Evolutionary conservation across 2,329 filamentous ascomycete species (phyloP), one percentile per base, ranked within the genome.

Genomic region (Colletotrichum sp.): DNA sequence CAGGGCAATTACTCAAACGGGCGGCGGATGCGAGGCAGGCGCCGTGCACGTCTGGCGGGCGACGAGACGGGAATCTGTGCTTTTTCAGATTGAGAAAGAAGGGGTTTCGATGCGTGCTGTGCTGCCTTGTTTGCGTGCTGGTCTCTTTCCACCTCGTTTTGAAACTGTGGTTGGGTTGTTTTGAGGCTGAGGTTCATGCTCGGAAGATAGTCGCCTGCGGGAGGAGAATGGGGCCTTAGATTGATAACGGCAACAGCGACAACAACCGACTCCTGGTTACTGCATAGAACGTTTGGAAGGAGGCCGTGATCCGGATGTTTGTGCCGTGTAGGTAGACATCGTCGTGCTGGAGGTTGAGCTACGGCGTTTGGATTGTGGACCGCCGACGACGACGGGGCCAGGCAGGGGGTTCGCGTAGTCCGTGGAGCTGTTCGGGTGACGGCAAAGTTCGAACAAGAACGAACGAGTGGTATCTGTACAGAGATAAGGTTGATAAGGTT

Each of bases 291-390:
- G 72, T 55, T 61, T 34, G 63, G 36, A 36, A 36, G 43, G 16
- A 69, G 59, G 57, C 60, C 67, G 36, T 59, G 26, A 26, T 61
- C 28, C 60, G 72, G 67, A 12, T 74, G 36, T 8, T 16, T 12
- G 48, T 74, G 72, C 72, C 72, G 72, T 71, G 48, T 59, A 72
- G 28, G 52, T 60, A 55, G 61, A 67, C 68, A 34, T 69, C 52
- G 48, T 61, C 32, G 48, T 57, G 43, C n/a, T 21, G 18, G 26
- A 28, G 24, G 15, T 36, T n/a, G 70, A 67, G 70, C 28, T 32
- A 39, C 10, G 43, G 24, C 16, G 67, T 74, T 55, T 43, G 36
- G 60, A n/a, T 60, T 21, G 48, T 57, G 65, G 30, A 26, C 34
- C 61, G 59, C 32, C 63, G 59, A 61, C 55, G 43, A 52, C 43